Evolutionary conservation across 352 stramenopile genomes (phyloP), one percentile per base, ranked within the genome.

Genomic region (Aphanomyces invadans): DNA sequence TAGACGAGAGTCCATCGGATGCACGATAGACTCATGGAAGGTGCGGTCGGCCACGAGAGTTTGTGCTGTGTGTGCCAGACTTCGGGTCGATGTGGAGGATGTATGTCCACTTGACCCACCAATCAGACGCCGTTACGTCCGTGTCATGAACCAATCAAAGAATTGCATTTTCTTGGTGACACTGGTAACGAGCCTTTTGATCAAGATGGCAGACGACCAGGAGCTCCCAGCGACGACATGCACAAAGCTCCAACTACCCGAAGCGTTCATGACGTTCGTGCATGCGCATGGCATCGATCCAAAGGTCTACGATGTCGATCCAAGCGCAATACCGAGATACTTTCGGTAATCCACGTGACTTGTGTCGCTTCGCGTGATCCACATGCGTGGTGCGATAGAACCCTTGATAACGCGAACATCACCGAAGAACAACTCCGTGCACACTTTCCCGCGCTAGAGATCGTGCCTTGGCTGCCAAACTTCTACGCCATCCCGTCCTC

Each of bases 401-500:
- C 42, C 31, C 56, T 59, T 1, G 33, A 42, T 15, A 15, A 59
- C 42, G 26, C 36, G 21, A 38, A 15, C 39, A 15, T 63, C 19
- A 73, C 61, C 1, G 51, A 69, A 31, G 66, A 68, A 12, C 15
- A 73, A 21, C 63, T 76, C n/a, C 23, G 56, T 28, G 10, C 3
- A 4, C 45, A 62, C 25, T 61, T 69, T 52, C 19, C 46, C 39
- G 25, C 10, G 7, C 3, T 62, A 2, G 21, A 51, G 23, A 68
- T 71, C 5, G 76, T 88, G 19, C 0, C 55, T 0, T 92, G 83
- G 83, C 69, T 90, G 42, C 65, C 69, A 26, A 72, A 72, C 48
- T 92, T 92, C 69, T 92, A 82, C 60, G 84, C 76, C 44, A 70
- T 92, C 25, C 80, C 83, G 31, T 72, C 72, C 26, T 56, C 73